Percentiles rank a stretch among this genome's conserved stretches.
Conservation (phyloP, 108 stramenopile genomes). For the Discostella pseudostelligera region DNA sequence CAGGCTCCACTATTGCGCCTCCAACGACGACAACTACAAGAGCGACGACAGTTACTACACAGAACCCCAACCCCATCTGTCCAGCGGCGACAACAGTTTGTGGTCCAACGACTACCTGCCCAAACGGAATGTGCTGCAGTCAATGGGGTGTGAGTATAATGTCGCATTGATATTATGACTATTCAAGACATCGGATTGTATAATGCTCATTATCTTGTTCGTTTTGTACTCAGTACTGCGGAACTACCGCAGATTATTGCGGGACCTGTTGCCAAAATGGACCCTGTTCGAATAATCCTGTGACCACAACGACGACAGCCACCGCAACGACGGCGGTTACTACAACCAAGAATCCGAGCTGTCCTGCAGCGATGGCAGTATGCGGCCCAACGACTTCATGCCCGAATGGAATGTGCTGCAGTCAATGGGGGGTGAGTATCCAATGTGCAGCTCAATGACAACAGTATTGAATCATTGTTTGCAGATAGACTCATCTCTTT, state of each 20-base stretch:
- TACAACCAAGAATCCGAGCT: too few species aligned
- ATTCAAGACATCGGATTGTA: too few species aligned
- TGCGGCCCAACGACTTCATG: too few species aligned
- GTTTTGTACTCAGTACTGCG: slow-evolving; percentile 11
- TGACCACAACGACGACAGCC: slow-evolving; percentile 18
- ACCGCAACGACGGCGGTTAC: slow-evolving; percentile 16
- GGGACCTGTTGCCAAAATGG: slow-evolving; percentile 31
- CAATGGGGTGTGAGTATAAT: neutral
- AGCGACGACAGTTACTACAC: too few species aligned
- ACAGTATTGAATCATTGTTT: too few species aligned
- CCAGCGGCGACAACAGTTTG: neutral
- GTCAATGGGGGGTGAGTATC: neutral
- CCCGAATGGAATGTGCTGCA: neutral
- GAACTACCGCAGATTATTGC: neutral
- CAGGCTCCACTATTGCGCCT: neutral
- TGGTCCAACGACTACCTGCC: too few species aligned
- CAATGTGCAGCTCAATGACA: neutral
- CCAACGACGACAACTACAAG: too few species aligned
- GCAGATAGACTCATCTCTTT: too few species aligned
- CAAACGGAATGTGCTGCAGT: neutral
- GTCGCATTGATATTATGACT: too few species aligned
- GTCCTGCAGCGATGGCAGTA: too few species aligned
- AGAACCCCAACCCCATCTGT: neutral
- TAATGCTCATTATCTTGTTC: too few species aligned
- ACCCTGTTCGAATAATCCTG: slow-evolving; percentile 9